A percentile compares a stretch with the other conserved stretches of the same genome.
phyloP scores from a whole-genome alignment of 768 basidiomycete species.

The Leccinellum rugosiceps region DNA sequence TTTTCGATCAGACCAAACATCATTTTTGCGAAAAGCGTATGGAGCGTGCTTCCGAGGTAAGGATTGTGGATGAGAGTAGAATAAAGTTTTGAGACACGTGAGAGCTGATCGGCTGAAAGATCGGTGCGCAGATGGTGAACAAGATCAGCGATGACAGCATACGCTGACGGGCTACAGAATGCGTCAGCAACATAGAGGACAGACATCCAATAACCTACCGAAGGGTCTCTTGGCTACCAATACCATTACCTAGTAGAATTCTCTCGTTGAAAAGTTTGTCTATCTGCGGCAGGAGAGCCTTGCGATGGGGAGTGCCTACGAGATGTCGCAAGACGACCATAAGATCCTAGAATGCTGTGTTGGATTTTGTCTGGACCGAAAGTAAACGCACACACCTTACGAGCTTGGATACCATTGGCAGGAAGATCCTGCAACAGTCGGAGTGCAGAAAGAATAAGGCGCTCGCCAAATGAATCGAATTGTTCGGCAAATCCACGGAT shows the following conservation, averaged over 20 bases:
- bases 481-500: slow-evolving; percentile 66
- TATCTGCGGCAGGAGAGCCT: slow-evolving; percentile 75
- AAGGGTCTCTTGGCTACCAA: slow-evolving; percentile 83
- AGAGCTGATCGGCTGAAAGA: slow-evolving; percentile 70
- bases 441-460: slow-evolving; percentile 73
- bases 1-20: slow-evolving; percentile 86
- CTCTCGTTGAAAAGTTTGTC: slow-evolving; percentile 90
- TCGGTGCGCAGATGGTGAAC: slow-evolving; percentile 89
- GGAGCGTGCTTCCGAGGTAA: slow-evolving; percentile 72
- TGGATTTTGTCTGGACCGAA: background rate
- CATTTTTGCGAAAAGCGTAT: slow-evolving; percentile 90
- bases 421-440: slow-evolving; percentile 95
- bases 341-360: slow-evolving; percentile 58
- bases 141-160: slow-evolving; percentile 87
- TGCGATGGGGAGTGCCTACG: slow-evolving; percentile 71
- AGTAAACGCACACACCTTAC: slow-evolving; percentile 55
- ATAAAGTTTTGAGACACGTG: slow-evolving; percentile 77
- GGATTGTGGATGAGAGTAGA: slow-evolving; percentile 89
- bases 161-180: slow-evolving; percentile 62
- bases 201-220: slow-evolving; percentile 43
- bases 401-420: slow-evolving; percentile 71
- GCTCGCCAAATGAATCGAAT: slow-evolving; percentile 74
- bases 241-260: slow-evolving; percentile 80
- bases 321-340: slow-evolving; percentile 92
- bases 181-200: slow-evolving; percentile 1